phyloP scores from a whole-genome alignment of 2,329 filamentous ascomycete genomes.

The Calonectria pseudoreteaudii region DNA sequence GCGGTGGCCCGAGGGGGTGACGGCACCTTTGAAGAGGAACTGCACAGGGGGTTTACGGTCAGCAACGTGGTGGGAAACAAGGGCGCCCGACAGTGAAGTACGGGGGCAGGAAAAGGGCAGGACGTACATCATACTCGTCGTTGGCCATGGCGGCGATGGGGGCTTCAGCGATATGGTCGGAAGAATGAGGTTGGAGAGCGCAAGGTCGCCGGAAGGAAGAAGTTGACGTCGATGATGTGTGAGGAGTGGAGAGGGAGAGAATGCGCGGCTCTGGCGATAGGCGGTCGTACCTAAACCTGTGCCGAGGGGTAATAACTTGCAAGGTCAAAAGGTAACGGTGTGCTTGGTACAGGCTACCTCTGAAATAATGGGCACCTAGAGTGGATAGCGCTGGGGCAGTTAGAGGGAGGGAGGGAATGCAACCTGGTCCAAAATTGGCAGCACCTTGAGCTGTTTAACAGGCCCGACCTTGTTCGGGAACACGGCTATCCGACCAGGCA shows the following conservation, averaged over 20 bases:
- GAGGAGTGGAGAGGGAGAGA: slow-evolving; percentile 48
- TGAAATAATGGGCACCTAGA: slow-evolving; percentile 18
- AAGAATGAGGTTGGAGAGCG: slow-evolving; percentile 30
- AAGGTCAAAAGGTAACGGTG: slow-evolving; percentile 29
- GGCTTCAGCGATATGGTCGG: slow-evolving; percentile 30
- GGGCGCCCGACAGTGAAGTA: slow-evolving; percentile 24
- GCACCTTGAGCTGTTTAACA: slow-evolving; percentile 30
- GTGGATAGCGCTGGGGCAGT: slow-evolving; percentile 10
- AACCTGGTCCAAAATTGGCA: slow-evolving; percentile 42
- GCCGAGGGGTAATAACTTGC: slow-evolving; percentile 43
- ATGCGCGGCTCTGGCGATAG: slow-evolving; percentile 49
- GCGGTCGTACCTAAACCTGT: slow-evolving; percentile 41
- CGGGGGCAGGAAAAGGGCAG: slow-evolving; percentile 31
- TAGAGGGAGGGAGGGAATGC: slow-evolving; percentile 37
- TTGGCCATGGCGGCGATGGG: slow-evolving; percentile 83
- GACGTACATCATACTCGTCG: slow-evolving; percentile 99
- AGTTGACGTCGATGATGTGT: slow-evolving; percentile 45
- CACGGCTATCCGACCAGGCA: slow-evolving; percentile 28
- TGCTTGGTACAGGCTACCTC: slow-evolving; percentile 15
- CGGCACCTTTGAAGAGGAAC: slow-evolving; percentile 98
- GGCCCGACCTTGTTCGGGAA: slow-evolving; percentile 19
- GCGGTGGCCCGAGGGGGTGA: slow-evolving; percentile 34
- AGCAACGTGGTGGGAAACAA: slow-evolving; percentile 43
- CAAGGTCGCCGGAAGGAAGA: slow-evolving; percentile 36
- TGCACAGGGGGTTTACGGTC: slow-evolving; percentile 56